phyloP scores from a whole-genome alignment of 2,329 filamentous ascomycete genomes.

The Diaporthe caulivora region DNA sequence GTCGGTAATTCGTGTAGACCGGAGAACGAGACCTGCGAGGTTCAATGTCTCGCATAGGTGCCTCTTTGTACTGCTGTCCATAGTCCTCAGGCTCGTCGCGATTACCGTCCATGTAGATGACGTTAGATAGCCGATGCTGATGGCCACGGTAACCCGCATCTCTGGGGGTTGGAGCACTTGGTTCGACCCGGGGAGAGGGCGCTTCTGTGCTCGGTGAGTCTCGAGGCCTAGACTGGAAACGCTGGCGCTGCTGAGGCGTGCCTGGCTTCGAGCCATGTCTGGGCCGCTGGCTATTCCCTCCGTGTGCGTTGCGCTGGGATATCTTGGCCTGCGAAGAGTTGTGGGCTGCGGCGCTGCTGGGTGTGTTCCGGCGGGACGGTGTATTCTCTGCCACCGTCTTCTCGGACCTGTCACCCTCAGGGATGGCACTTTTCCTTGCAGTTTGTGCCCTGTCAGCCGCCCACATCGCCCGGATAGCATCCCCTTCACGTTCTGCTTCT shows the following conservation, averaged over 20 bases:
- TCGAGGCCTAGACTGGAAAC: conserved; percentile 29
- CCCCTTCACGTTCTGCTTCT: conserved; percentile 46
- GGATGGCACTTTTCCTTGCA: conserved; percentile 45
- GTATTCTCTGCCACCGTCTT: conserved; percentile 29
- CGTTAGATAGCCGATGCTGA: conserved; percentile 26
- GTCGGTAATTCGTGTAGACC: conserved; percentile 47
- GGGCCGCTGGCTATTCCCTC: conserved; percentile 4
- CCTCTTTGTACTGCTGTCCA: conserved; percentile 42
- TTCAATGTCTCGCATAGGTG: conserved; percentile 36
- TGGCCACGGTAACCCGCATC: conserved; percentile 32
- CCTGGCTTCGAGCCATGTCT: conserved; percentile 37
- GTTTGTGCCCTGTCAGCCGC: conserved; percentile 46
- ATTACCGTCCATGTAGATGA: conserved; percentile 37
- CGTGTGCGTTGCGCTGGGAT: conserved; percentile 3
- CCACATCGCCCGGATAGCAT: conserved; percentile 50
- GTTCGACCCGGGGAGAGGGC: conserved; percentile 33
- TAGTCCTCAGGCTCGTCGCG: conserved; percentile 34
- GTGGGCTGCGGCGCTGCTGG: not conserved
- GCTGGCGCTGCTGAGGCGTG: conserved; percentile 37
- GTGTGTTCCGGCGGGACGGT: conserved; percentile 7
- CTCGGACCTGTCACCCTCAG: conserved; percentile 41
- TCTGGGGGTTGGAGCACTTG: not conserved
- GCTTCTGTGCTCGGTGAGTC: conserved; percentile 30
- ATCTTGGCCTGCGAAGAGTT: not conserved
- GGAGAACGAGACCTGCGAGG: conserved; percentile 51